Conservation (phyloP, 306 rosid genomes). For the Prosopis cineraria region DNA sequence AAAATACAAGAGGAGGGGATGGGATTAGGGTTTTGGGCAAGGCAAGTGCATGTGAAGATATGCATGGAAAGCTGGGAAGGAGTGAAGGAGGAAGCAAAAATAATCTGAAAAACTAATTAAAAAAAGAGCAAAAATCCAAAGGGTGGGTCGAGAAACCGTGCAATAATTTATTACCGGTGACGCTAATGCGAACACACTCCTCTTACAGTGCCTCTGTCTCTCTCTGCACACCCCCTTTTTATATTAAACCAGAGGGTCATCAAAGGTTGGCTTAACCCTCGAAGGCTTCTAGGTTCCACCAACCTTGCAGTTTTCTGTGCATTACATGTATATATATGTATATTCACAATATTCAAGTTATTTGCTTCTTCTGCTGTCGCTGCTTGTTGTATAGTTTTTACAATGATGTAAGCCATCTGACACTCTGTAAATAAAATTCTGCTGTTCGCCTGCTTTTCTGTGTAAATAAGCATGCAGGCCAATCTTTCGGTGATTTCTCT, state of each 20-base stretch:
- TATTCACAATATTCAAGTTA: background rate
- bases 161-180: conserved; percentile 60
- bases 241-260: conserved; percentile 50
- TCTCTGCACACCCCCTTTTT: conserved; percentile 29
- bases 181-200: conserved; percentile 62
- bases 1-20: conserved; percentile 29
- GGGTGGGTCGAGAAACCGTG: conserved; percentile 55
- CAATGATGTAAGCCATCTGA: background rate
- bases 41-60: conserved; percentile 72
- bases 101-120: conserved; percentile 35
- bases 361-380: background rate
- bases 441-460: background rate
- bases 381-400: conserved; percentile 9
- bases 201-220: conserved; percentile 43
- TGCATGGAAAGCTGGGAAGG: conserved; percentile 71
- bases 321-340: background rate
- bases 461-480: background rate
- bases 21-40: conserved; percentile 37
- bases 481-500: background rate
- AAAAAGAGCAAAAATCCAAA: conserved; percentile 54
- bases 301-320: conserved; percentile 5
- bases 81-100: conserved; percentile 50
- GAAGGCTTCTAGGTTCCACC: conserved; percentile 43
- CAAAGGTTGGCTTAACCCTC: conserved; percentile 53
- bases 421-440: background rate